phyloP scores from a whole-genome alignment of 352 stramenopile species.

The Pythium chondricola region DNA sequence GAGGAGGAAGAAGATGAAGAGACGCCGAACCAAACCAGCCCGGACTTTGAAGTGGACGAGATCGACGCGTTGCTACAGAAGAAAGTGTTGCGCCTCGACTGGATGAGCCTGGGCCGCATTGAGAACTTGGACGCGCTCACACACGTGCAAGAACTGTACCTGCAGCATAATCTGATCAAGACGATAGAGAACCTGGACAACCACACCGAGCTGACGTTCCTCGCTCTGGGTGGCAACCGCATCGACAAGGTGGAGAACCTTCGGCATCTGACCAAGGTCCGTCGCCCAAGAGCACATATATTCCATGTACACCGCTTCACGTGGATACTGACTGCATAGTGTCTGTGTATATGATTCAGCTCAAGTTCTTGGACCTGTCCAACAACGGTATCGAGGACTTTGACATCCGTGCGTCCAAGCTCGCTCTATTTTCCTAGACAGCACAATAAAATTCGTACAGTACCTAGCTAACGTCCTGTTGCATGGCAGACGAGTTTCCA shows the following conservation, averaged over 20 bases:
- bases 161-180: conserved; percentile 69
- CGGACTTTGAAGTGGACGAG: conserved; percentile 19
- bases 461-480: not conserved
- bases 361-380: conserved; percentile 72
- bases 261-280: conserved; percentile 42
- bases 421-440: too few relatives aligned
- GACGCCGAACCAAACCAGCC: too few relatives aligned
- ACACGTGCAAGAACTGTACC: conserved; percentile 66
- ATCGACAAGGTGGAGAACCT: conserved; percentile 60
- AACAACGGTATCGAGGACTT: conserved; percentile 73
- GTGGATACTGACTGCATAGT: too few relatives aligned
- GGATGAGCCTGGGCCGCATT: conserved; percentile 60
- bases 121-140: conserved; percentile 75
- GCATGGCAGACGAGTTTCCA: conserved; percentile 34
- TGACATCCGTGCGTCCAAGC: conserved; percentile 29
- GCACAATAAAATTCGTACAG: too few relatives aligned
- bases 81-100: conserved; percentile 62
- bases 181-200: conserved; percentile 60
- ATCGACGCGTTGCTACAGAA: conserved; percentile 43
- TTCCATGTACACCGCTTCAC: too few relatives aligned
- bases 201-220: conserved; percentile 45
- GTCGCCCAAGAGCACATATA: not conserved
- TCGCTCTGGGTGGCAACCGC: conserved; percentile 58
- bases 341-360: conserved; percentile 23
- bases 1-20: conserved; percentile 16